Base-by-base conservation (phyloP, 208 protist species). In the Acanthamoeba triangularis region DNA sequence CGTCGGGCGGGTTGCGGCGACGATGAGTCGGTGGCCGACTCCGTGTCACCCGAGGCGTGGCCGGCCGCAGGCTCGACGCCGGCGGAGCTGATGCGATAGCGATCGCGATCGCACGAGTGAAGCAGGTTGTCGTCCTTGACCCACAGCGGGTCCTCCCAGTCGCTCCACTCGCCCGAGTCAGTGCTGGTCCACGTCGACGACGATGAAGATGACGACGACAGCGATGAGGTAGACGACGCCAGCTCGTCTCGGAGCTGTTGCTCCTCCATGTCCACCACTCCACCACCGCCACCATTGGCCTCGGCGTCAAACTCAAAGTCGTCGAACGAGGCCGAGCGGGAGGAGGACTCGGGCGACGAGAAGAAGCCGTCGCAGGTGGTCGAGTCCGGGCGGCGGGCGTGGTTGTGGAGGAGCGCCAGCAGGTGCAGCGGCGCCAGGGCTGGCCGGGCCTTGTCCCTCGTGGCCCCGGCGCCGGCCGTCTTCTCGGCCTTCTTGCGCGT, bases 121-220 rank as follows among this genome's bases (percentile, higher is more conserved):
- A 84, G 74, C 23, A 84, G 37, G 1, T 33, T 28, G 41, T 84
- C 74, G 74, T 84, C 74, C 37, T 84, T 84, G 7, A 84, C 74
- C 74, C 74, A 84, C 74, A 84, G 33, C 41, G 74, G 74, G 44
- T 84, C 74, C 74, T 84, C 74, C 74, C 74, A 84, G 35, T 84
- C 74, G 74, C 74, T 84, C 74, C 74, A 84, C 41, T 84, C 74
- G 41, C 20, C 74, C 3, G 30, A 44, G 18, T 84, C 74, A 10
- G 74, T n/a, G 74, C 7, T 37, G 30, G 16, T 41, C 65, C 16
- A 37, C 30, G 65, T 25, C 6, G 56, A 63, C 56, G 25, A n/a
- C 18, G 59, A 65, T 6, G 59, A 65, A 0, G 59, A n/a, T 23
- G 59, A 65, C 59, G 59, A 37, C 3, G 7, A 10, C 25, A 72